Evolutionary conservation across 1,284 basidiomycete species (phyloP).

Genomic region (Gomphus bonarii): DNA sequence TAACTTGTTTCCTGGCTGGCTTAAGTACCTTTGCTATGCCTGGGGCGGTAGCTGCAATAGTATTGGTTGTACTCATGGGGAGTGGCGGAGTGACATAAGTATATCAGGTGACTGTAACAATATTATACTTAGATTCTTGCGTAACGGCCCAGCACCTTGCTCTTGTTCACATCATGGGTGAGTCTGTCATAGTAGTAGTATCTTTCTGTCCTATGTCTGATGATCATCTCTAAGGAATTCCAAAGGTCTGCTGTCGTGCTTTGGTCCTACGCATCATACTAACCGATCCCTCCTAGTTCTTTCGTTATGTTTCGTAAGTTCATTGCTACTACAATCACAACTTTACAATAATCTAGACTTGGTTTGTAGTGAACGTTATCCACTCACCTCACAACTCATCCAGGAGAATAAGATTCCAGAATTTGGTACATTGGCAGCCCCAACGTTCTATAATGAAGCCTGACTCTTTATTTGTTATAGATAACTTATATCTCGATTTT

Average conservation of each 20-base stretch:
- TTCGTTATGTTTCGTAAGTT: slow-evolving; percentile 75
- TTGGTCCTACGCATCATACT: slow-evolving; percentile 12
- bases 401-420: slow-evolving; percentile 97
- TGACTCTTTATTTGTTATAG: slow-evolving; percentile 27
- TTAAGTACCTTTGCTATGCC: slow-evolving; percentile 43
- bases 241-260: neutral
- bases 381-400: slow-evolving; percentile 95
- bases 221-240: neutral
- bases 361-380: slow-evolving; percentile 79
- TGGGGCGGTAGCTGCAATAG: neutral
- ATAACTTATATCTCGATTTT: slow-evolving; percentile 91
- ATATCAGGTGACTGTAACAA: neutral
- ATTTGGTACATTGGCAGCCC: slow-evolving; percentile 43
- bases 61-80: slow-evolving; percentile 6
- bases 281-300: slow-evolving; percentile 40
- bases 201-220: neutral
- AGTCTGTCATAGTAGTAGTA: neutral
- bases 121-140: neutral
- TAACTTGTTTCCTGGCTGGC: slow-evolving; percentile 85
- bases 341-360: slow-evolving; percentile 11
- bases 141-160: neutral
- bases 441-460: slow-evolving; percentile 20
- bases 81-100: neutral
- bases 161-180: slow-evolving; percentile 8
- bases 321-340: neutral